Base-by-base conservation (phyloP, 352 stramenopile genomes). In the Globisporangium barbulae region DNA sequence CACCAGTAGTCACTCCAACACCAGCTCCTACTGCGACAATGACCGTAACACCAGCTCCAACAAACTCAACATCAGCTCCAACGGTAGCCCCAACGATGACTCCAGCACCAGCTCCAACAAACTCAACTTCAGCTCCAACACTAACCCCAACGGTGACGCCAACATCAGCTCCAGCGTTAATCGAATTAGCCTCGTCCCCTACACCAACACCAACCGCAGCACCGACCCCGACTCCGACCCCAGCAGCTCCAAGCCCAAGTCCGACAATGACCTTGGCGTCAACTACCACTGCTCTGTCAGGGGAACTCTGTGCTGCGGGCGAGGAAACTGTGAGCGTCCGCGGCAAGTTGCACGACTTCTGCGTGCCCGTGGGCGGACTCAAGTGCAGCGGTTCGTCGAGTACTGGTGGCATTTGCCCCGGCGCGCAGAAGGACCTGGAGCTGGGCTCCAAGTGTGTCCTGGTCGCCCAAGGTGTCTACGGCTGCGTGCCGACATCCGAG, bases 281-380 rank as follows among this genome's bases (percentile, higher is more conserved):
- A 22, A 54, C 9, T 48, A 52, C 45, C 9, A 5, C 50, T 9
- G 8, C 17, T 22, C 28, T 41, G 30, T 28, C 9, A 15, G 15
- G 8, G 2, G 28, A 37, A 15, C 49, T 41, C 28, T 68, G 61
- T 37, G 25, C 70, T 30, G 44, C 49, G 25, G 66, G 63, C 15
- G 53, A 63, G 25, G 75, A 59, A 7, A 39, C 15, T 0, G 69
- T 85, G 49, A 73, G 70, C n/a, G 79, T 85, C 5, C 69, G 79
- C 33, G 64, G 53, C n/a, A 63, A 78, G 25, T 22, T 48, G 37
- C 60, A 67, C 42, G 52, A 61, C 6, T 87, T 85, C 31, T 85
- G 78, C 33, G 65, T 77, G 9, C 10, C 31, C 0, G 17, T 71
- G 13, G 67, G 33, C 53, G 64, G 15, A 41, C 19, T 47, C 54